Evolutionary conservation across 169 alveolate genomes (phyloP), one percentile per base, ranked within the genome.

Genomic region (Plasmodium reichenowi): DNA sequence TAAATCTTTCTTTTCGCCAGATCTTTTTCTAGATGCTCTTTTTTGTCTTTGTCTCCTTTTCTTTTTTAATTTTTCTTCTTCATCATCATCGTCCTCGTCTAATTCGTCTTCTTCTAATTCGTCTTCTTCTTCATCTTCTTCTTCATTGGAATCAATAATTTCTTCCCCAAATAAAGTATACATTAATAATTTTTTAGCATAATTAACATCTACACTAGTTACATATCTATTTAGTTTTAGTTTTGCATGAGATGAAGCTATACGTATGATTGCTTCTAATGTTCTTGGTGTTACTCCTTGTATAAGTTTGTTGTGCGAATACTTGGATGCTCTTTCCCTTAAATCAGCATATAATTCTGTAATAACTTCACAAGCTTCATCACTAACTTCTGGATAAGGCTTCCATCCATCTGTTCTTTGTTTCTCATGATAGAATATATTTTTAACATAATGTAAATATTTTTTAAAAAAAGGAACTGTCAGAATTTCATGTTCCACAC

Each of bases 191-290:
- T 94, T 94, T 47, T 88, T 91, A 29, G 94, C 97, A 29, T 93
- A 93, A 17, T 85, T 70, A 20, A 95, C 97, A 66, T 94, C 94
- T 20, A 95, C 96, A 29, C 88, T 67, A 38, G 95, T 93, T 9
- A 96, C 96, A 93, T 93, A 95, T 26, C 95, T 94, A 43, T 92
- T 88, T 83, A 96, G 78, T 74, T 94, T 92, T 71, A 96, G 86
- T 88, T 96, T 96, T 32, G 98, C 95, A 70, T 95, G 97, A 38
- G 98, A 97, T 7, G 97, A 95, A 3, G 98, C 96, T 10, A 96
- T 93, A 29, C 98, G 96, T 32, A 96, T 93, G 54, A 94, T 93
- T 7, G 98, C 98, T 89, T 96, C 98, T 63, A 96, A 93, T 7
- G 98, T 95, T 72, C 98, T 92, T 15, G 96, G 96, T 9, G 96